Conservation (phyloP, 2,329 filamentous ascomycete genomes). For the Penicillium sp. region DNA sequence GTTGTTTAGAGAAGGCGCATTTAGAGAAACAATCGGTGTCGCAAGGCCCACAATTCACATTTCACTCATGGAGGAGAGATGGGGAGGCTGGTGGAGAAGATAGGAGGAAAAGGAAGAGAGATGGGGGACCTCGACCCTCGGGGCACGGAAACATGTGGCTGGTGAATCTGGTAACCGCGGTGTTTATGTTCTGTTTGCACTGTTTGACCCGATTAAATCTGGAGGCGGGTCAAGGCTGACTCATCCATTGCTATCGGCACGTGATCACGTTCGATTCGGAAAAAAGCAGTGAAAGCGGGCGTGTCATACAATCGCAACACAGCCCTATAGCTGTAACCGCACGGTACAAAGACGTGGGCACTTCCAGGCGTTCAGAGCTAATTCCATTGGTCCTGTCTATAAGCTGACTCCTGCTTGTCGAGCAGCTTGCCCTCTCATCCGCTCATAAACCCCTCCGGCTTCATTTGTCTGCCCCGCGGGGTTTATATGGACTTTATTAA, state of each 20-base stretch:
- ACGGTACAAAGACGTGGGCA: background rate
- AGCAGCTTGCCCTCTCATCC: background rate
- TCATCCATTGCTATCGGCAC: constrained; percentile 25
- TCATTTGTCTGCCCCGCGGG: constrained; percentile 1
- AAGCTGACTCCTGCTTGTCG: background rate
- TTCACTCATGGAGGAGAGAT: constrained; percentile 22
- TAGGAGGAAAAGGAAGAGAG: constrained; percentile 23
- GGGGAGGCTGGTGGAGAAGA: constrained; percentile 3
- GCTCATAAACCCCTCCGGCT: background rate
- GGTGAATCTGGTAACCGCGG: constrained; percentile 32
- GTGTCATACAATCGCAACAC: background rate
- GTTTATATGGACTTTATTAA: background rate
- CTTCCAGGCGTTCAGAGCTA: no score
- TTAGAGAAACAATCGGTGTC: constrained; percentile 22
- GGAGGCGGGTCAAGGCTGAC: constrained; percentile 25
- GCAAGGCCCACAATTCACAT: constrained; percentile 33
- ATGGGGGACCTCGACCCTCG: constrained; percentile 34
- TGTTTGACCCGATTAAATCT: constrained; percentile 29
- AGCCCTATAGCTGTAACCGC: background rate
- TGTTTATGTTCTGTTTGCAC: constrained; percentile 29
- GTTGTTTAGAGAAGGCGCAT: constrained; percentile 30
- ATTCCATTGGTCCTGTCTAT: background rate
- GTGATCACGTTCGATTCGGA: constrained; percentile 17
- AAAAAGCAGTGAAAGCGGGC: constrained; percentile 13
- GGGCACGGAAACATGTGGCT: constrained; percentile 44